phyloP scores from a whole-genome alignment of 1,284 basidiomycete genomes.

The Ceraceosorus guamensis region DNA sequence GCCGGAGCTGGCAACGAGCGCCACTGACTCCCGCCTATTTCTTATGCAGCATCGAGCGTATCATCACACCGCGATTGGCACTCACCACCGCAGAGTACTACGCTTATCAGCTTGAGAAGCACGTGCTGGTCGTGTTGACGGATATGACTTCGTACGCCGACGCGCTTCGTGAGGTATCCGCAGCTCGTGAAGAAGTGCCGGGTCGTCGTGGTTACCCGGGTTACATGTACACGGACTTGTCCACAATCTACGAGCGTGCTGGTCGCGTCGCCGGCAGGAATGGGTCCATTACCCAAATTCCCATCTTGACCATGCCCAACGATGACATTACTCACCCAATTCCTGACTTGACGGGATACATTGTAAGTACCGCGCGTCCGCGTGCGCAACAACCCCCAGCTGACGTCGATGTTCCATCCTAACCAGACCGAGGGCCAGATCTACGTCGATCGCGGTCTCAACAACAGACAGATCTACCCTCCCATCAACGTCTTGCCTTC shows the following conservation, averaged over 20 bases:
- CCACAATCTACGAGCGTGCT: conserved; percentile 98
- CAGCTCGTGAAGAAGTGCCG: conserved; percentile 97
- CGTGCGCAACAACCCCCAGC: too few relatives aligned
- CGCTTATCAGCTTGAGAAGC: conserved; percentile 98
- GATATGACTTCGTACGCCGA: conserved; percentile 99
- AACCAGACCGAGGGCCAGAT: conserved; percentile 82
- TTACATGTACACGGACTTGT: conserved; percentile 65
- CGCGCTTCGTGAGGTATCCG: conserved; percentile 86
- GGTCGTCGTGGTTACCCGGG: conserved; percentile 98
- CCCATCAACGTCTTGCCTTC: conserved; percentile 99
- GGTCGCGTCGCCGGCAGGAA: conserved; percentile 96
- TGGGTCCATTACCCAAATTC: conserved; percentile 99
- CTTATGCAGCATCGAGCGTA: conserved; percentile 72
- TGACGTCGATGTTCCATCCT: too few relatives aligned
- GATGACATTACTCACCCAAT: conserved; percentile 99
- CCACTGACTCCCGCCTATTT: not conserved
- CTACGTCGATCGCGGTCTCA: conserved; percentile 81
- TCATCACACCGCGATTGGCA: conserved; percentile 96
- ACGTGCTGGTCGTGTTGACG: conserved; percentile 96
- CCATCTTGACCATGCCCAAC: conserved; percentile 99
- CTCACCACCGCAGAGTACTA: conserved; percentile 99
- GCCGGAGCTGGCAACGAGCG: not conserved
- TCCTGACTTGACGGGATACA: conserved; percentile 70
- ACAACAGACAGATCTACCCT: conserved; percentile 96
- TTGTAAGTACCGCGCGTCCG: too few relatives aligned